phyloP scores from a whole-genome alignment of 2,329 filamentous ascomycete genomes.

The Hymenoscyphus infarciens region DNA sequence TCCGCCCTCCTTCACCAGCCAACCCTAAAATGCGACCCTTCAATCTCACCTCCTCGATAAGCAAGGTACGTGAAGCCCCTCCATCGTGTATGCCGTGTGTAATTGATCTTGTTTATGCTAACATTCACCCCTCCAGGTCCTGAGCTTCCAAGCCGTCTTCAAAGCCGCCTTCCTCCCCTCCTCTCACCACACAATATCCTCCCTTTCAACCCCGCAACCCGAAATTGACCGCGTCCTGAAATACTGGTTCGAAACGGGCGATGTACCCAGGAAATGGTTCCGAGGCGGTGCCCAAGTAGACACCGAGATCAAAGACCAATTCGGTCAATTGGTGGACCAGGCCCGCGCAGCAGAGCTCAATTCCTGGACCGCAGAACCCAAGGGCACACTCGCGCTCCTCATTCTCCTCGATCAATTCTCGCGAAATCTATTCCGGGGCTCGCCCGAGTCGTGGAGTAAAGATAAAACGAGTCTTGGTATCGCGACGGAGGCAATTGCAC shows the following conservation, averaged over 20 bases:
- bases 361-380: slow-evolving; percentile 20
- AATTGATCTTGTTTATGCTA: neutral
- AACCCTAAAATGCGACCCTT: neutral
- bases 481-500: slow-evolving; percentile 30
- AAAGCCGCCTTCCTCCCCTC: slow-evolving; percentile 14
- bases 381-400: slow-evolving; percentile 36
- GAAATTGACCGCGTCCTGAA: slow-evolving; percentile 19
- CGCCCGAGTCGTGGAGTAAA: slow-evolving; percentile 33
- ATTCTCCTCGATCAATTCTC: slow-evolving; percentile 40
- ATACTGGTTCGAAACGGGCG: slow-evolving; percentile 21
- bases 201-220: slow-evolving; percentile 14
- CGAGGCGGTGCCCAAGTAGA: slow-evolving; percentile 17
- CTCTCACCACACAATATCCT: slow-evolving; percentile 19
- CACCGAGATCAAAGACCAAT: slow-evolving; percentile 19
- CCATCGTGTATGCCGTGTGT: neutral
- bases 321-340: slow-evolving; percentile 10
- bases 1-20: neutral
- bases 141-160: slow-evolving; percentile 19
- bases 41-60: neutral
- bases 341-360: slow-evolving; percentile 20
- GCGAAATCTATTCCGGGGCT: slow-evolving; percentile 37
- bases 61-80: neutral
- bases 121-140: slow-evolving; percentile 8
- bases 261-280: slow-evolving; percentile 21
- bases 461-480: slow-evolving; percentile 33